Percentiles rank a stretch among this genome's conserved stretches.
phyloP scores from a whole-genome alignment of 1,284 basidiomycete species.

The Coriolopsis trogii region DNA sequence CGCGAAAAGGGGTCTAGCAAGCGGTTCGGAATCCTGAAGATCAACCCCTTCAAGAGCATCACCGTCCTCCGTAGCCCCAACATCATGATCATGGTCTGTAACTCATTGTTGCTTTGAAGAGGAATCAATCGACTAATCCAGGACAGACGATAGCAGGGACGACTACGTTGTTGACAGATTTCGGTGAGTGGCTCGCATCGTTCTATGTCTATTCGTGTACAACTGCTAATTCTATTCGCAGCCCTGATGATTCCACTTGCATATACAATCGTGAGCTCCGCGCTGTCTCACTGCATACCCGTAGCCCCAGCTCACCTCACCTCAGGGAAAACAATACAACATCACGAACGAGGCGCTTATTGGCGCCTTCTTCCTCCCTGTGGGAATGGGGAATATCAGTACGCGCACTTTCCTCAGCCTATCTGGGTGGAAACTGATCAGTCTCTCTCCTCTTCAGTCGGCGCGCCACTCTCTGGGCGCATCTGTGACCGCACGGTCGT shows the following conservation, averaged over 20 bases:
- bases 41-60: slow-evolving; percentile 61
- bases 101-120: neutral
- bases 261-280: slow-evolving; percentile 41
- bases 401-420: slow-evolving; percentile 15
- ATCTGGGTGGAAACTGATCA: neutral
- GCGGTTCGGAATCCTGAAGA: slow-evolving; percentile 45
- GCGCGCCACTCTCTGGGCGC: slow-evolving; percentile 53
- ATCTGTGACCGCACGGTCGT: slow-evolving; percentile 54
- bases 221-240: slow-evolving; percentile 18
- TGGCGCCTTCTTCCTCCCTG: slow-evolving; percentile 62
- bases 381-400: slow-evolving; percentile 65
- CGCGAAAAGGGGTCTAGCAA: slow-evolving; percentile 35
- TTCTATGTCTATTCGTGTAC: neutral
- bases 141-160: slow-evolving; percentile 44
- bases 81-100: slow-evolving; percentile 53
- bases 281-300: neutral
- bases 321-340: slow-evolving; percentile 56
- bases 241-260: slow-evolving; percentile 44
- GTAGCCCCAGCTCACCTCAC: neutral
- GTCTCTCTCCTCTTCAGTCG: slow-evolving; percentile 39
- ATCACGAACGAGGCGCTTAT: slow-evolving; percentile 62
- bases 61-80: slow-evolving; percentile 61
- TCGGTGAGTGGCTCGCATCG: slow-evolving; percentile 33
- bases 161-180: slow-evolving; percentile 47
- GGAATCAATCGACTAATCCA: neutral